A percentile compares a stretch with the other conserved stretches of the same genome.
These are phyloP conservation scores for Chenopodium album DNA, from an alignment of 148 eudicot species.

Conservation along the genomic window DNA sequence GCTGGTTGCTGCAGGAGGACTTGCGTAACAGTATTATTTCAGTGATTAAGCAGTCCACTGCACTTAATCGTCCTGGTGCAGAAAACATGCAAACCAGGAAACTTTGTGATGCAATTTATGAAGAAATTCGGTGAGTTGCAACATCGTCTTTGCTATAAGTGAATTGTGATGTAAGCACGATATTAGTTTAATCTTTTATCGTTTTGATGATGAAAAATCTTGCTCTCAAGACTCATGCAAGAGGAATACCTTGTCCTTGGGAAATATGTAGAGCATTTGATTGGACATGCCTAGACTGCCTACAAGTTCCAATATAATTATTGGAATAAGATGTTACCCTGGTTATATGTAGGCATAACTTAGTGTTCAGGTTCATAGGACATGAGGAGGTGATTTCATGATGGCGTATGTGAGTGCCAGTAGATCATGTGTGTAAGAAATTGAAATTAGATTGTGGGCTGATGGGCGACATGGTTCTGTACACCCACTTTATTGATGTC, in stretches of 20 bases:
- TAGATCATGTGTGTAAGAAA: not conserved
- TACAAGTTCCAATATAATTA: not conserved
- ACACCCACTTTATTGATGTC: not conserved
- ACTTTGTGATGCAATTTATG: constrained; percentile 84
- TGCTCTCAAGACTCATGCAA: not conserved
- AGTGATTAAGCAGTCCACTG: constrained; percentile 64
- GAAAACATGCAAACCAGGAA: constrained; percentile 75
- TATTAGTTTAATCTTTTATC: not conserved
- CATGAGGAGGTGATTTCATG: not conserved
- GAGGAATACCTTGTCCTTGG: not conserved
- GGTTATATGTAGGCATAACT: not conserved
- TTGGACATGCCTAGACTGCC: not conserved
- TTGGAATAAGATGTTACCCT: not conserved
- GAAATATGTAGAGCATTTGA: not conserved
- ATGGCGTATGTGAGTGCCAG: not conserved
- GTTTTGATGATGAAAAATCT: not conserved
- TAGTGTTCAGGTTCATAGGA: not conserved
- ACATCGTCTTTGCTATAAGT: not conserved
- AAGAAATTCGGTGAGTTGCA: constrained; percentile 68
- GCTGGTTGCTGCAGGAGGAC: constrained; percentile 55
- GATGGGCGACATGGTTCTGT: not conserved
- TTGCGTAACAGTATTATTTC: constrained; percentile 61
- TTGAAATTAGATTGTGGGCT: not conserved
- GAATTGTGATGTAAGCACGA: not conserved
- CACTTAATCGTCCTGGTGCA: constrained; percentile 65